Evolutionary conservation across 1,284 basidiomycete genomes (phyloP).

Genomic region (Ganoderma meredithae): DNA sequence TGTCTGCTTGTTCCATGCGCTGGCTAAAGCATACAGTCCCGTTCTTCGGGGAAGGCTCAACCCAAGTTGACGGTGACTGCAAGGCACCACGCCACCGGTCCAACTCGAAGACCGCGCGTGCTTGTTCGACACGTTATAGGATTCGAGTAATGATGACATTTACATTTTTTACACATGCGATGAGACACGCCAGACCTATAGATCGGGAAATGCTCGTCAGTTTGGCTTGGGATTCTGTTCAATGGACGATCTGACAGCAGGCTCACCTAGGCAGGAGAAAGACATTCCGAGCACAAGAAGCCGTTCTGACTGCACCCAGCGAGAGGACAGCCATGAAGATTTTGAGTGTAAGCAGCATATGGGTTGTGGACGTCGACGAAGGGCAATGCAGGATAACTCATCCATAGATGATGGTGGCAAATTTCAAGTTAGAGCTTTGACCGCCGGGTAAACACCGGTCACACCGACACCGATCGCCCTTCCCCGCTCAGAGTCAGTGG

Average conservation of each 20-base stretch:
- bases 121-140: background rate
- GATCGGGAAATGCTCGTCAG: background rate
- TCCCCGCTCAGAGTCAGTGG: conserved; percentile 1
- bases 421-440: too few relatives aligned
- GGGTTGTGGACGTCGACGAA: conserved; percentile 1
- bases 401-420: background rate
- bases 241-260: background rate
- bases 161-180: background rate
- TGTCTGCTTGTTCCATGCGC: background rate
- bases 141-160: background rate
- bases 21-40: background rate
- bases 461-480: background rate
- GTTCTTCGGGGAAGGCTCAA: background rate
- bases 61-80: too few relatives aligned
- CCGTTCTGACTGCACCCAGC: background rate
- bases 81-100: too few relatives aligned
- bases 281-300: background rate
- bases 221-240: background rate
- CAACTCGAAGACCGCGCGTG: background rate
- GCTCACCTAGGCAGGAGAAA: background rate
- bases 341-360: background rate
- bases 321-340: background rate
- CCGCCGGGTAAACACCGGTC: background rate
- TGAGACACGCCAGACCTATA: background rate
- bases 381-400: background rate